Evolutionary conservation across 257 asterid species (phyloP), one percentile per base, ranked within the genome.

Genomic region (Paraleonurus japonicus): DNA sequence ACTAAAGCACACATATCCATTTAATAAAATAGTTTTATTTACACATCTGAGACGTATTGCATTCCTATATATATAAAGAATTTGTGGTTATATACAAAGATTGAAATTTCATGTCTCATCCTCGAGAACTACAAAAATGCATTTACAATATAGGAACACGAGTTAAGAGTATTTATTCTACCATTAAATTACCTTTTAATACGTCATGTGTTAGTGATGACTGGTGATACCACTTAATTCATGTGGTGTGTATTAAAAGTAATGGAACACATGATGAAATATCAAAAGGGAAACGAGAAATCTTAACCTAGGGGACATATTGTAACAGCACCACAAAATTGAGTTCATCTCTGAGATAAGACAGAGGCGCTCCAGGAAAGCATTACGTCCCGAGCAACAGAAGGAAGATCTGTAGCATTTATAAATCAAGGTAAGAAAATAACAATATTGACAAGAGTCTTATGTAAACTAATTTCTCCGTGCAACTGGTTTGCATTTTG

Each of bases 341-440:
- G 16, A 35, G 67, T 50, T 78, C 75, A 89, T 83, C 96, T 71
- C 63, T 90, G 89, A 16, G 87, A 83, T 73, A 93, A 76, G 60
- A 93, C 89, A 4, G 96, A 85, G 33, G 82, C 84, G 70, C 90
- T 93, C 98, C 98, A 93, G 5, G 98, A 90, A 32, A 93, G 98
- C 72, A 93, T 81, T 28, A 88, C 83, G 59, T 93, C 98, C 48
- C 98, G 92, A 69, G 96, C 98, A 81, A 93, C 86, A 9, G 95
- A 94, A 60, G 99, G 99, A 43, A 94, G 81, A 69, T 91, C 99
- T 94, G 92, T 67, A 75, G 71, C 68, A 83, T 55, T 57, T 11
- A 9, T 26, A 45, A 54, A 51, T 41, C 79, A 66, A 66, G 8
- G 35, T 11, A 47, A 63, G 41, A 74, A 5, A 37, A 61, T 23